phyloP scores from a whole-genome alignment of 768 basidiomycete species.

The Mycena rosella region DNA sequence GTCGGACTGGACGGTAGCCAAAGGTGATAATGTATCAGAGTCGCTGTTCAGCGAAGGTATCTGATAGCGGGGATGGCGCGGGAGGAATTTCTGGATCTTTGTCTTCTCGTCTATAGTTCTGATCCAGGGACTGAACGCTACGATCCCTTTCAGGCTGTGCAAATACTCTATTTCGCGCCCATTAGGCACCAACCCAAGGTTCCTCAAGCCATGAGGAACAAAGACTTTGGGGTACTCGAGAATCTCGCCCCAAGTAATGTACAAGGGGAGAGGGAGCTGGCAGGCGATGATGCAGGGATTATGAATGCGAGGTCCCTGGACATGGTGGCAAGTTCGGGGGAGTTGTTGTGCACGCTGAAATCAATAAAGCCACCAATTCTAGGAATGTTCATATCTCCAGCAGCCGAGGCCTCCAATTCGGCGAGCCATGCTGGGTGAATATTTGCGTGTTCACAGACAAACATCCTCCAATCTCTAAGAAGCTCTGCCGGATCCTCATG shows the following conservation, averaged over 20 bases:
- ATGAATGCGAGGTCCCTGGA: neutral
- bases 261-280: neutral
- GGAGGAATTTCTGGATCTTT: no score
- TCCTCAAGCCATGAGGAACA: neutral
- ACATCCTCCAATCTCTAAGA: neutral
- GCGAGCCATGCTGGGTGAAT: conserved; percentile 4
- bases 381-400: neutral
- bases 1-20: no score
- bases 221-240: neutral
- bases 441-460: neutral
- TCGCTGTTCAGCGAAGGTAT: no score
- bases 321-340: no score
- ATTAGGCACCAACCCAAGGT: neutral
- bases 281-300: neutral
- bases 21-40: no score
- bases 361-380: conserved; percentile 21
- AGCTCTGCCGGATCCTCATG: no score
- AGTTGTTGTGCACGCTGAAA: neutral
- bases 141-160: neutral
- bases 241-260: neutral
- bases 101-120: neutral
- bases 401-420: conserved; percentile 5
- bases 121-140: conserved; percentile 11
- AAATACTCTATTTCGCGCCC: neutral
- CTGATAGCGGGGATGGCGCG: no score